Base-by-base conservation (phyloP, 2,329 filamentous ascomycete species). In the Alternaria sp. region DNA sequence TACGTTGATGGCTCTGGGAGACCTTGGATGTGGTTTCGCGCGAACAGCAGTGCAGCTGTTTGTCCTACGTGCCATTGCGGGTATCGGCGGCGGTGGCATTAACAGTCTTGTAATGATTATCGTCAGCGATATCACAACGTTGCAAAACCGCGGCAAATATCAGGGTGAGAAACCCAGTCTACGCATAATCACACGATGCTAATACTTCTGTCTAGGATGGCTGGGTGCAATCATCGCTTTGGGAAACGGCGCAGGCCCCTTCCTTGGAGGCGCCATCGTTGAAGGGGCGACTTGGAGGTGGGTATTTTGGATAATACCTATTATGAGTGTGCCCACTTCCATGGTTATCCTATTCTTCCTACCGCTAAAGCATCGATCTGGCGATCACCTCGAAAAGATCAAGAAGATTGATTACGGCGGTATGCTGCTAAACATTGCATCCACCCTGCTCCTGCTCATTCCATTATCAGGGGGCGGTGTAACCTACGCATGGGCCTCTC, bases 371-470 rank as follows among this genome's bases (percentile, higher is more conserved):
- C 14, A 80, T 77, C 3, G 83, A 81, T 58, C 81, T 80, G 45
- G 76, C 5, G 51, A 80, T 11, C 75, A 86, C 38, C 75, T 76
- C 40, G 80, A 83, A 27, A 87, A 85, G 36, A 65, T 86, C 20
- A 78, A 75, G 48, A 86, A 85, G 54, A 87, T 90, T 58, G 88
- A 90, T 72, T 88, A 84, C 63, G 83, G 79, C 32, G 89, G 88
- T 3, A 79, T 87, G 2, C 56, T 87, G 14, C 81, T 84, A 2
- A 85, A 84, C 8, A 85, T 86, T 0, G 77, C 84, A 10, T 86
- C 84, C 0, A 85, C 89, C n/a, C 84, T 90, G 8, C 81, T 90
- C 16, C 67, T 90, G 3, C 79, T 90, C 20, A 87, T 91, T 46
- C 88, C 88, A 0, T 83, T 90, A 16, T 89, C 87, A 2, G 87